Percentiles rank a stretch among this genome's conserved stretches.
Conservation (phyloP, 257 asterid genomes). For the Haberlea rhodopensis region DNA sequence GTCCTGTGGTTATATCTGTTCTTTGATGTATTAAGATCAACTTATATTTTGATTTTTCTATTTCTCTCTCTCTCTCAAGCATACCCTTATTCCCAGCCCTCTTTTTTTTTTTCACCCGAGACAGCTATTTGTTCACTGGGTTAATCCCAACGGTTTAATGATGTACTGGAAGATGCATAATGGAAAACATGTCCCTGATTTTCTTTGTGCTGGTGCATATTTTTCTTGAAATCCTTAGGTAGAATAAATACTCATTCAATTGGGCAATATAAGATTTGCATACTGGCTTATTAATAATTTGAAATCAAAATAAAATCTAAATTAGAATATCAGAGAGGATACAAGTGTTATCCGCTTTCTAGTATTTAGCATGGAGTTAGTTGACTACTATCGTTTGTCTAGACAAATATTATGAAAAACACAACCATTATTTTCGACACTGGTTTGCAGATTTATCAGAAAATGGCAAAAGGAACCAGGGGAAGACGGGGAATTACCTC, state of each 20-base stretch:
- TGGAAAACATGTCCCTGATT: neutral
- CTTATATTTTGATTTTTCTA: neutral
- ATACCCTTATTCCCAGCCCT: neutral
- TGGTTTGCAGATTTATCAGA: constrained; percentile 33
- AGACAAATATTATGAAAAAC: neutral
- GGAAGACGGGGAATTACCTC: constrained; percentile 81
- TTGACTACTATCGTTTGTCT: neutral
- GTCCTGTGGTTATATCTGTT: neutral
- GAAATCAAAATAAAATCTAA: neutral
- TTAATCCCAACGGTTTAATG: neutral
- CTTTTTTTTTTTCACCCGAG: neutral
- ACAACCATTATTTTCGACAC: neutral
- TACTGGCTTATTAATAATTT: neutral
- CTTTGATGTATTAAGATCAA: neutral
- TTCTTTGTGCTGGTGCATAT: neutral
- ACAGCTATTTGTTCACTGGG: neutral
- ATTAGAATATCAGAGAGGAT: neutral
- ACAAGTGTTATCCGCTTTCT: neutral
- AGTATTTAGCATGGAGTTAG: neutral
- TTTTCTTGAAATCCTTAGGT: neutral
- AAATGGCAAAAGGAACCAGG: constrained; percentile 89
- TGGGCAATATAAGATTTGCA: neutral
- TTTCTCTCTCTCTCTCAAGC: neutral
- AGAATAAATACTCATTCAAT: neutral
- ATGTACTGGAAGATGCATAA: neutral